Conservation (phyloP, 257 asterid genomes). For the Solanum neorickii region DNA sequence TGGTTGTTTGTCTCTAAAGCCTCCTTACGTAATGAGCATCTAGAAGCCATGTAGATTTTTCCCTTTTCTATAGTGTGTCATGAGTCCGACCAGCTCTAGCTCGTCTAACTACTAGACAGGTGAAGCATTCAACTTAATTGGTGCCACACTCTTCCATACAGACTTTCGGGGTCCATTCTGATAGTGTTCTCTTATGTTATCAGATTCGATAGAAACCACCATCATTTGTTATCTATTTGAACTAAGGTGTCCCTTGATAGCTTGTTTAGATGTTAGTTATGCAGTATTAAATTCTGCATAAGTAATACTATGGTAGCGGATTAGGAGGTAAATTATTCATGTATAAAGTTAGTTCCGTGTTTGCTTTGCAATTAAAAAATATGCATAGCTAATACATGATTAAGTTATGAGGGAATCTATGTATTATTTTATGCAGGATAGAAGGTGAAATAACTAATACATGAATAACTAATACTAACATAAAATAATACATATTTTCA, state of each 20-base stretch:
- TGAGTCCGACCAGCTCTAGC: not conserved
- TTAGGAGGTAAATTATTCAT: not conserved
- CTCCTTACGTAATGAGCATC: not conserved
- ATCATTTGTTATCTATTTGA: not conserved
- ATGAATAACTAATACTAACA: not conserved
- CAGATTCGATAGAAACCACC: not conserved
- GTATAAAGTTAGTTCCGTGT: not conserved
- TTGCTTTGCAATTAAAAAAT: not conserved
- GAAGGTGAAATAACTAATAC: not conserved
- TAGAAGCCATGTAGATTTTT: not conserved
- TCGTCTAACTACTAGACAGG: not conserved
- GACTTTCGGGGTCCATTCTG: not conserved
- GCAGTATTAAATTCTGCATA: not conserved
- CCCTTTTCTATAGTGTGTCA: not conserved
- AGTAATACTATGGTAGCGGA: not conserved
- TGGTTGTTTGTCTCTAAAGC: not conserved
- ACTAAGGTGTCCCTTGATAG: not conserved
- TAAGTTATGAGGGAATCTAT: not conserved
- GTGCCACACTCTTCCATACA: not conserved
- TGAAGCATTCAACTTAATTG: not conserved
- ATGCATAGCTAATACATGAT: not conserved
- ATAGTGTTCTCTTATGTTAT: not conserved
- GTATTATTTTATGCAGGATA: not conserved
- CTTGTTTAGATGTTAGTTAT: not conserved
- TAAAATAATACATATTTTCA: not conserved